Base-by-base conservation (phyloP, 164 flowering plant genomes). In the Berberis thunbergii region DNA sequence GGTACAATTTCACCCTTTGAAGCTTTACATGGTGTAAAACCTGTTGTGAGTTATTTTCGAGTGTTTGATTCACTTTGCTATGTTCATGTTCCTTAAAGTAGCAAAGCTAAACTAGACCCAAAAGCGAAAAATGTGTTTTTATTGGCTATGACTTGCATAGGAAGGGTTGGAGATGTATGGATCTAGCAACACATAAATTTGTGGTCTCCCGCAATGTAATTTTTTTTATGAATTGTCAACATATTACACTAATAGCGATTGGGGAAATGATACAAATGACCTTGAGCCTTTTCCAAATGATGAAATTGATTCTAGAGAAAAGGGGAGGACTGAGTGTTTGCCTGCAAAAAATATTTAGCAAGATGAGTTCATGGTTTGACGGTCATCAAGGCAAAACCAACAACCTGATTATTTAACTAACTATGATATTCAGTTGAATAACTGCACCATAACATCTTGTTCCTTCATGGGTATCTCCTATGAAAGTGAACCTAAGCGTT, bases 151-250 rank as follows among this genome's bases (percentile, higher is more conserved):
- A 54, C 12, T 4, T n/a, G 4, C 57, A 11, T n/a, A 54, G 57
- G 39, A 54, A 54, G n/a, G 57, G 57, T 54, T 54, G 57, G 57
- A 54, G 57, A 54, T 54, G 57, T 12, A 54, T 54, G 39, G 57
- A 54, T 54, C 39, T 4, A 11, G 57, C 7, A 26, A 54, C 57
- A 26, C 6, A 54, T 6, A 54, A 54, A n/a, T 11, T 26, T 11
- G 26, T 26, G 26, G 57, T 54, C 39, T 54, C 57, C 0, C 57
- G 39, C 4, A n/a, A 54, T 59, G 63, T 66, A 40, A 63, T 26
- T 26, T 26, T 26, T 66, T 58, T 46, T 45, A 58, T 10, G 52
- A 58, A 45, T 6, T 48, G 5, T 66, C 57, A 6, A 46, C 46
- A 46, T 26, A 26, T 26, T 26, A 26, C 26, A 26, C 26, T 26